These are phyloP conservation scores for Trametes pubescens DNA, from an alignment of 1,284 basidiomycete genomes.

Conservation along the genomic window DNA sequence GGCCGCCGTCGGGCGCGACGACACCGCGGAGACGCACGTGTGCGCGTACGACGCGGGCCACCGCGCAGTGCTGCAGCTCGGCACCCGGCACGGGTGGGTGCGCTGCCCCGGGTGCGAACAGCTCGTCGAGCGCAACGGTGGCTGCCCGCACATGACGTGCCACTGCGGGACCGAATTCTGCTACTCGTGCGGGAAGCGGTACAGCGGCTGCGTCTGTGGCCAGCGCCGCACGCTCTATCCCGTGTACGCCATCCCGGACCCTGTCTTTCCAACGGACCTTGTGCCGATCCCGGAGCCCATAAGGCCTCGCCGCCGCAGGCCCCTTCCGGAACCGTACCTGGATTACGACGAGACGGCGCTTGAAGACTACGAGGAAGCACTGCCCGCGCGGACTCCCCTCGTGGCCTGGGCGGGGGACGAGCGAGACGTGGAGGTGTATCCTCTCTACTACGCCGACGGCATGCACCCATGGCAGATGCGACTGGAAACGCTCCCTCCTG, in stretches of 20 bases:
- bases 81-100: conserved; percentile 48
- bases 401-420: too few relatives aligned
- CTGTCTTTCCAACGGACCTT: neutral
- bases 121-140: conserved; percentile 51
- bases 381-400: too few relatives aligned
- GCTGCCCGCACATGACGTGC: conserved; percentile 58
- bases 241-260: neutral
- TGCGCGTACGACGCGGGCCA: conserved; percentile 31
- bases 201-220: conserved; percentile 60
- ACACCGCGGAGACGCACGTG: conserved; percentile 19
- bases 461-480: too few relatives aligned
- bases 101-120: conserved; percentile 53
- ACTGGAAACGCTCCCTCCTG: too few relatives aligned
- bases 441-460: too few relatives aligned
- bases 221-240: conserved; percentile 24
- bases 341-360: too few relatives aligned
- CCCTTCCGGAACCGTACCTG: too few relatives aligned
- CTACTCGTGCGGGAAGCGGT: conserved; percentile 56
- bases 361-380: too few relatives aligned
- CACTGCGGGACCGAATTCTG: conserved; percentile 51
- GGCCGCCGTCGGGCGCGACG: conserved; percentile 23
- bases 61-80: conserved; percentile 43
- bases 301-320: too few relatives aligned
- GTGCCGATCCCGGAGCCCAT: too few relatives aligned
- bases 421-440: too few relatives aligned